Evolutionary conservation across 2,329 filamentous ascomycete species (phyloP), one percentile per base, ranked within the genome.

Genomic region (Diplocarpon mali): DNA sequence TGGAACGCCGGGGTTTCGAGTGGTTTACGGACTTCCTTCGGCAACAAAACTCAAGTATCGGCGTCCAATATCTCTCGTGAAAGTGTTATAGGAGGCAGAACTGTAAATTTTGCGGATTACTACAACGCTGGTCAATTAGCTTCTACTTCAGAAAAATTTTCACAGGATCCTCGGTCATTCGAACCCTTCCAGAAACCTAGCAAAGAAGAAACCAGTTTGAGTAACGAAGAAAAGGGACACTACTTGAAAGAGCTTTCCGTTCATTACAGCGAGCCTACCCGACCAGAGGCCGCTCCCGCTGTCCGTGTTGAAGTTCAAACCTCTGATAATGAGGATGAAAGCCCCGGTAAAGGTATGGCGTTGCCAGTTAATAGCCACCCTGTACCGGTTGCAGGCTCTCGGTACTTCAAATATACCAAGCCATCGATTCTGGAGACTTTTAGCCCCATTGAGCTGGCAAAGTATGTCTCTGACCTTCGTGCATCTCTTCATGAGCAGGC

Each of bases 1-100:
- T 70, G 68, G 68, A 70, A 71, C 40, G 61, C 65, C 45, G 63
- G 63, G 15, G 64, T 62, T 17, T 66, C 65, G 38, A 59, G 58
- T 35, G 60, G 62, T 8, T 61, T 70, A 37, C 60, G 68, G 32
- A 71, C 66, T 13, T 64, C 64, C 1, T 62, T 70, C 42, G 59
- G 62, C 10, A 46, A 34, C 35, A 57, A 53, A 38, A 5, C 17
- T 29, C 40, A 29, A 16, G n/a, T 31, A 14, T 20, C 32, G 30
- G 30, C n/a, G 30, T 14, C n/a, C 4, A 32, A 14, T 14, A 32
- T 24, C 7, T 24, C 20, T 4, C 20, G 7, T 24, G 20, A 3
- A 3, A 24, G 7, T 24, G 4, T 7, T 7, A 7, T 7, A 24
- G 20, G 20, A 24, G 20, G 9, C 9, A 32, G 11, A 28, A 29